Conservation (phyloP, 129 eudicot species). For the Kitagawia praeruptora region DNA sequence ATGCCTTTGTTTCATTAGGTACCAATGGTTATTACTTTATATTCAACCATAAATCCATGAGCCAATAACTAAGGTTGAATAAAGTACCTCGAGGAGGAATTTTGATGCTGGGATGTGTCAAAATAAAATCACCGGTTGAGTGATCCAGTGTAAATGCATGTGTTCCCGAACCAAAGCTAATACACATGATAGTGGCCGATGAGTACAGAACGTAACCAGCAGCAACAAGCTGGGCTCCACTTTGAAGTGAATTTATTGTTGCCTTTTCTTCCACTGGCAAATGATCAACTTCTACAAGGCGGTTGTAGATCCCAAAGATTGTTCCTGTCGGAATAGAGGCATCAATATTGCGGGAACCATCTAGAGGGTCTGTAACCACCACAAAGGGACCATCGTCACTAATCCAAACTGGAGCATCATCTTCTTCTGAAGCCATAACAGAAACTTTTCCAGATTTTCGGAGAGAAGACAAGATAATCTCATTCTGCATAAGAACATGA, state of each 20-base stretch:
- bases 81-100: conserved; percentile 79
- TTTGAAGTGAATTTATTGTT: conserved; percentile 70
- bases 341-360: conserved; percentile 93
- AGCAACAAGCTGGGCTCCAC: conserved; percentile 72
- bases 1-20: neutral
- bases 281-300: conserved; percentile 62
- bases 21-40: neutral
- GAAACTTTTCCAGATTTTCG: conserved; percentile 87
- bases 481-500: conserved; percentile 48
- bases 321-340: conserved; percentile 98
- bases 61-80: neutral
- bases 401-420: conserved; percentile 86
- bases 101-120: conserved; percentile 71
- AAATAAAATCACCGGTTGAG: conserved; percentile 77
- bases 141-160: conserved; percentile 79
- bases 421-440: conserved; percentile 99
- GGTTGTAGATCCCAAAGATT: conserved; percentile 83
- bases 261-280: conserved; percentile 77
- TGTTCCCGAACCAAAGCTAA: conserved; percentile 76
- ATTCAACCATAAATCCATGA: neutral
- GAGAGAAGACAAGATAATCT: conserved; percentile 67
- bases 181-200: conserved; percentile 86
- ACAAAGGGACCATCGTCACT: conserved; percentile 84
- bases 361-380: conserved; percentile 95
- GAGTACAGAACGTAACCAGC: conserved; percentile 96